Base-by-base conservation (phyloP, 202 grass and related monocot species). In the Alloteropsis angusta region DNA sequence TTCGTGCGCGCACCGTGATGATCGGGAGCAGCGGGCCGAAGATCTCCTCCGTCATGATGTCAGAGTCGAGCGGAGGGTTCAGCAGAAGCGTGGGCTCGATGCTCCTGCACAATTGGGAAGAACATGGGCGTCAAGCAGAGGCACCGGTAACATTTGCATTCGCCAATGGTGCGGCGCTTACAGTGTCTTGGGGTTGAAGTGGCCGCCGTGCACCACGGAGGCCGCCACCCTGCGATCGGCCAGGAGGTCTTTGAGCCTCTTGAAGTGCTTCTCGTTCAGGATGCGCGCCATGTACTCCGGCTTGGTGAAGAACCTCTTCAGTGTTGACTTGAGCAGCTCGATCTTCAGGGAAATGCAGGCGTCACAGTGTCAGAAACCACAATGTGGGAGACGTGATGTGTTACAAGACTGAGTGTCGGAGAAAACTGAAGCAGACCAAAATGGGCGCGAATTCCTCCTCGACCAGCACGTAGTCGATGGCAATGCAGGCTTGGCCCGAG, bases 21-120 rank as follows among this genome's bases (percentile, higher is more conserved):
- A 95, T 86, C 0, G 96, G 96, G 74, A 98, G 92, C 57, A 98
- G 63, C 5, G 92, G 95, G 43, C 92, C 92, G 49, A 95, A 98
- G 55, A 99, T 99, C 79, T 99, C 92, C 78, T 93, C 92, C 6
- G 57, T 95, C 96, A 99, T 99, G 66, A 99, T 89, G 22, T 93
- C 90, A 1, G 90, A 87, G 67, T 99, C 92, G 2, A 99, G 32
- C 8, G 96, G 92, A n/a, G 96, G 92, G 34, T 99, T 83, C 62
- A 91, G 18, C 82, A 99, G 61, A 46, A 99, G 84, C 21, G 92
- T 99, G 17, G 96, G 96, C 63, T 99, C 92, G 35, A 99, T 81
- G 65, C 38, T 87, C 90, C 96, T 98, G 65, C 81, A 67, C 15
- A 66, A 25, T 72, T 43, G 4, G 36, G 6, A 41, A 5, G 55